Conservation (phyloP, 1,284 basidiomycete genomes). For the Naganishia albida region DNA sequence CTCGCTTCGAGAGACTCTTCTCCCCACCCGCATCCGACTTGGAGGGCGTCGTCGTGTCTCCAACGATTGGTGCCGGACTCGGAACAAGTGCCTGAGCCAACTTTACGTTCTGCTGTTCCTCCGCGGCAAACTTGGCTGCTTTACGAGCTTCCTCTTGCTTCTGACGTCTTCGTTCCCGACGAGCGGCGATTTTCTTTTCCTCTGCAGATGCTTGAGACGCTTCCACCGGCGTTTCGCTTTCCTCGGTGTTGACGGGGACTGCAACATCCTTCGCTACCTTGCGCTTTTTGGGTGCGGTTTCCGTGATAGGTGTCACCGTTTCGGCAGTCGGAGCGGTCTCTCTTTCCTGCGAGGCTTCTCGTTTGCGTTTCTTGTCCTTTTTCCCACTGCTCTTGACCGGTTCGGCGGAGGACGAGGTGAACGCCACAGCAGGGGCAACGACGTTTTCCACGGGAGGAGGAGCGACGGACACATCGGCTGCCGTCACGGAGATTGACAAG, state of each 20-base stretch:
- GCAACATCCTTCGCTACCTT: neutral
- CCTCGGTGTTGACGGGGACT: neutral
- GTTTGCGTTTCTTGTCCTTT: conserved; percentile 15
- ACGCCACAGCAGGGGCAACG: neutral
- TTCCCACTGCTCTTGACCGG: neutral
- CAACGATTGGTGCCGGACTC: neutral
- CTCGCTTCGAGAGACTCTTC: neutral
- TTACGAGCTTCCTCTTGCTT: neutral
- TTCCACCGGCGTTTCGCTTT: neutral
- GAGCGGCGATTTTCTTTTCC: too few species aligned
- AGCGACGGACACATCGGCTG: conserved; percentile 1
- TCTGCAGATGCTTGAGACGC: neutral
- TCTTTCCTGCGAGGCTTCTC: neutral
- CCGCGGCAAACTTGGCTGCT: neutral
- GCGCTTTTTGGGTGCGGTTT: neutral
- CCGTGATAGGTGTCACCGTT: neutral
- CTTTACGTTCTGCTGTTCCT: neutral
- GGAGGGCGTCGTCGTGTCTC: neutral
- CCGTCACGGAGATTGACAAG: conserved; percentile 14
- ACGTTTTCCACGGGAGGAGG: neutral
- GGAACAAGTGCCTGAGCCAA: neutral
- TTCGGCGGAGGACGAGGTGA: neutral
- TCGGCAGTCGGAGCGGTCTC: neutral
- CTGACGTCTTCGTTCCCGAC: neutral
- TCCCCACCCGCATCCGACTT: neutral